Base-by-base conservation (phyloP, 768 basidiomycete genomes). In the Infundibulicybe gibba region DNA sequence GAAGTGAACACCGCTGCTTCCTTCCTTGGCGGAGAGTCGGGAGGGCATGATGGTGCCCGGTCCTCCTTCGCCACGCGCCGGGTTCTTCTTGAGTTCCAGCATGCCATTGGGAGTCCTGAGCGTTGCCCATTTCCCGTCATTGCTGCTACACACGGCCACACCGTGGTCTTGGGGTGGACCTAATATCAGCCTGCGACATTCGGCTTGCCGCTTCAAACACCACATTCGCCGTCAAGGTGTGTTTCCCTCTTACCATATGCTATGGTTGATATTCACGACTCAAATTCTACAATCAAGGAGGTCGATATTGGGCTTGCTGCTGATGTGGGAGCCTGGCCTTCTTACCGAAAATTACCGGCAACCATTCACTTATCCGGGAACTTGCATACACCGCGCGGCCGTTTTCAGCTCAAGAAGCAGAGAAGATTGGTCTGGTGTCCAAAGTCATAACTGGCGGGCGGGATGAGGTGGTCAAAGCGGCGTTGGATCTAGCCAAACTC, bases 301-400 rank as follows among this genome's bases (percentile, higher is more conserved):
- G 84, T 91, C 2, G 88, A 93, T 57, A 76, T 93, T 19, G 92
- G 88, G 0, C 71, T 95, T 0, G 92, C 93, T 2, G 85, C 93
- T 0, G 93, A 94, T 59, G 83, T 94, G 94, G 94, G 0, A 83
- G 90, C 0, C 78, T 95, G 5, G 88, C 92, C 1, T 81, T 84
- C 43, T 69, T 94, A 5, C 90, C 88, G 0, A 89, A 90, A 55
- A 73, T 89, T 40, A 76, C 78, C 0, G 89, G 83, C 0, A 93
- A 91, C 64, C 74, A 79, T 21, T 88, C 85, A 2, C 71, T 87
- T 11, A 66, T 81, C 2, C 75, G 79, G 40, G 93, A 95, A 60
- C 72, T 94, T 11, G 83, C 89, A 0, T 81, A 89, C 55, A 89
- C 89, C 0, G 83, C 79, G 1, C 72, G 87, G 3, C 62, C 64